Percentiles rank a stretch among this genome's conserved stretches.
phyloP scores from a whole-genome alignment of 2,329 filamentous ascomycete genomes.

The Pyrenophora tritici-repentis region DNA sequence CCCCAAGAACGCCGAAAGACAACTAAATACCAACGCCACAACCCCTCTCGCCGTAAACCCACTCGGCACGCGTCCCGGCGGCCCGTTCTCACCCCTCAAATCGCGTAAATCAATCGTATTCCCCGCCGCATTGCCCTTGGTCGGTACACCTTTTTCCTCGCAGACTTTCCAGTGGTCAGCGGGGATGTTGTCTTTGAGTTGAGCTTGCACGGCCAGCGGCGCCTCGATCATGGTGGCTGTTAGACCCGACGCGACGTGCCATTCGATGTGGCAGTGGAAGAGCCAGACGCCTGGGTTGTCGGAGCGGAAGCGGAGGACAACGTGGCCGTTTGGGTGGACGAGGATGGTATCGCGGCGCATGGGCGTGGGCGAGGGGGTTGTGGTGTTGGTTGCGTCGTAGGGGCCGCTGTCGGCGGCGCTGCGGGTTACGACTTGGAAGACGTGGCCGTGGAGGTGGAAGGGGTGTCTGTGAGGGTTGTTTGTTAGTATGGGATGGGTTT shows the following conservation, averaged over 20 bases:
- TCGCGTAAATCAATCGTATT: constrained; percentile 69
- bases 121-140: constrained; percentile 73
- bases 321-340: constrained; percentile 59
- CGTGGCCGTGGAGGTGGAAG: constrained; percentile 69
- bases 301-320: constrained; percentile 60
- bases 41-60: constrained; percentile 75
- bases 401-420: constrained; percentile 40
- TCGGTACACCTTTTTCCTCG: constrained; percentile 56
- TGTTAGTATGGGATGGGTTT: constrained; percentile 7
- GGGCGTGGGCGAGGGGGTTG: constrained; percentile 39
- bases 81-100: constrained; percentile 55
- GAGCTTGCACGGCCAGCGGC: constrained; percentile 63
- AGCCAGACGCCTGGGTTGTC: constrained; percentile 54
- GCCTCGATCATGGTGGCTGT: constrained; percentile 58
- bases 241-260: constrained; percentile 53
- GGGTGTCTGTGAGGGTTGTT: constrained; percentile 53
- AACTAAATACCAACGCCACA: constrained; percentile 75
- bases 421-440: constrained; percentile 45
- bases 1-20: constrained; percentile 69
- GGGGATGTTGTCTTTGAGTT: constrained; percentile 45
- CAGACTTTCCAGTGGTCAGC: constrained; percentile 65
- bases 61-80: constrained; percentile 62
- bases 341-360: constrained; percentile 60
- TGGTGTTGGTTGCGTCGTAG: constrained; percentile 54
- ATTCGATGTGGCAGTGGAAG: constrained; percentile 46